These are phyloP conservation scores for Amaranthus tricolor DNA, from an alignment of 179 eudicot species.

Conservation along the genomic window DNA sequence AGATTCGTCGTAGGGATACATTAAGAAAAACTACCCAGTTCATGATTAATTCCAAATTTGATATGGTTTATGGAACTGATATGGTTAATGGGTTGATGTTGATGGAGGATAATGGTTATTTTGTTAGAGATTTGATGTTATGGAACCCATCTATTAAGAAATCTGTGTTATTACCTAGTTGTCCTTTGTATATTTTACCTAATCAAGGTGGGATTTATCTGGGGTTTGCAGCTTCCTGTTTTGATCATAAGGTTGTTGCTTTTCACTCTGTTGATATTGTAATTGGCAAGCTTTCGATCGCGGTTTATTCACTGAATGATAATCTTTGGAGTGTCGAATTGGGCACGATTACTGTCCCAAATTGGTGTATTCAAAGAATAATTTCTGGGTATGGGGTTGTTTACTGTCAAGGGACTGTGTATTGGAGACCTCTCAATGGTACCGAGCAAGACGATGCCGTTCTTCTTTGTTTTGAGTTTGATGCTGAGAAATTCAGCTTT, in stretches of 20 bases:
- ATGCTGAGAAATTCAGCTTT: neutral
- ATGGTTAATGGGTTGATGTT: neutral
- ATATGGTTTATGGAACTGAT: neutral
- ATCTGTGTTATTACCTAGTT: neutral
- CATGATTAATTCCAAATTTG: neutral
- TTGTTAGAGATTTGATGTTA: neutral
- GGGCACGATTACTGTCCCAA: neutral
- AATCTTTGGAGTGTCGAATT: neutral
- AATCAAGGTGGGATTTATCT: neutral
- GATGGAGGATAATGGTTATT: neutral
- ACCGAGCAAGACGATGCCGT: neutral
- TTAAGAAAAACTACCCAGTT: neutral
- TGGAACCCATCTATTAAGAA: constrained; percentile 11
- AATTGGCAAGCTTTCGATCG: neutral
- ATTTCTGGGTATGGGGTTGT: neutral
- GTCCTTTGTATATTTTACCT: neutral
- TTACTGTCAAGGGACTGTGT: neutral
- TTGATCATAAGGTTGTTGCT: constrained; percentile 3
- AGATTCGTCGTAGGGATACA: neutral
- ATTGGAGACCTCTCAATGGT: neutral
- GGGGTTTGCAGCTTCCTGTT: neutral
- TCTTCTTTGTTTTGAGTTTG: constrained; percentile 12
- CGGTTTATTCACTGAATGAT: constrained; percentile 2
- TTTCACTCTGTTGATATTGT: neutral
- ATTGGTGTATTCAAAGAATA: neutral